Conservation (phyloP, 2,329 filamentous ascomycete species). For the Cordyceps fumosorosea region DNA sequence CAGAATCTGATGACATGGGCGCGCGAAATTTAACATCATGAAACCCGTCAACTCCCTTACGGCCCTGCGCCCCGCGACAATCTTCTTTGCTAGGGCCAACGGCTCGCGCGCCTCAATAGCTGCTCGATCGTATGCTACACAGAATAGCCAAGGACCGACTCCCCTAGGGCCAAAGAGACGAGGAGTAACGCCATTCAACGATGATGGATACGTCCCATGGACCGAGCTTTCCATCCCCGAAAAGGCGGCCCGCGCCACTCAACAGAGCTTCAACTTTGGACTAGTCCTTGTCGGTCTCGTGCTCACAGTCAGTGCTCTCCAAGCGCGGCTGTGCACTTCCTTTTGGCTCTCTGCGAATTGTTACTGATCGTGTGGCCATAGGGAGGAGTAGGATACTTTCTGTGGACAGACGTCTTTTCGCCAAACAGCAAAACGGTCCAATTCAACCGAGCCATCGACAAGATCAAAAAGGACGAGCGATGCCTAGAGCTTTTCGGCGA, state of each 20-base stretch:
- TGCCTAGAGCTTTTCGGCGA: constrained; percentile 72
- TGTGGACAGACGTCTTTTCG: constrained; percentile 79
- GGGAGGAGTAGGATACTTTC: constrained; percentile 70
- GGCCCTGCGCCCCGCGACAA: constrained; percentile 28
- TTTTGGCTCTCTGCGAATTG: background rate
- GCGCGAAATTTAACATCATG: constrained; percentile 35
- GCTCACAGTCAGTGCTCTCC: constrained; percentile 57
- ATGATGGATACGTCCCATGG: constrained; percentile 80
- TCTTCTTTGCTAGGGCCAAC: constrained; percentile 20
- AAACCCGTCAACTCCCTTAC: constrained; percentile 35
- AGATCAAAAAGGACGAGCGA: constrained; percentile 64
- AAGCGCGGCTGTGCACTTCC: background rate
- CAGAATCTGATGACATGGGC: constrained; percentile 25
- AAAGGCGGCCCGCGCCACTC: constrained; percentile 77
- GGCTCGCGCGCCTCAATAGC: constrained; percentile 31
- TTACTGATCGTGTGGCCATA: constrained; percentile 26
- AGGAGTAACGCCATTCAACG: constrained; percentile 76
- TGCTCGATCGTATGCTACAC: constrained; percentile 52
- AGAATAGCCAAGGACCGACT: constrained; percentile 37
- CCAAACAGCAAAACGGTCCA: constrained; percentile 78
- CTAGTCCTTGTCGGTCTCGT: constrained; percentile 68
- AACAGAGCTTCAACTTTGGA: constrained; percentile 84
- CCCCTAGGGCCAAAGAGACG: constrained; percentile 48
- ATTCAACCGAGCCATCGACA: constrained; percentile 80
- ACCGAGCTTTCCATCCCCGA: constrained; percentile 65